Base-by-base conservation (phyloP, 2,329 filamentous ascomycete genomes). In the Chrysoporthe cubensis region DNA sequence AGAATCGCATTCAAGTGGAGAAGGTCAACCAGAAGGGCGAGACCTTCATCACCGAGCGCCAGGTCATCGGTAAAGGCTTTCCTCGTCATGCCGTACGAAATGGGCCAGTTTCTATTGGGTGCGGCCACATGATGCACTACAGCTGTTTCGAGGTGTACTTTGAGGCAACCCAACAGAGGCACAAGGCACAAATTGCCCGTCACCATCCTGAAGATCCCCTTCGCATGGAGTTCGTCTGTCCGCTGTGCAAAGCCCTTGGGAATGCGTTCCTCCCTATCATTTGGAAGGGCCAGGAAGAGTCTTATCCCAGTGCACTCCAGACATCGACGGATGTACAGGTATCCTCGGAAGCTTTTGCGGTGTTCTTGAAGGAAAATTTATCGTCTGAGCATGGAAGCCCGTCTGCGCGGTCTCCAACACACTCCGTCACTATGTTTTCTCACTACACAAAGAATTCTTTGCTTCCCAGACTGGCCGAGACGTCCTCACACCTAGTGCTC, bases 51-150 rank as follows among this genome's bases (percentile, higher is more conserved):
- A 87, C 88, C 4, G 93, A 96, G 77, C 88, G 91, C 61, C 91
- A 97, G 78, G 90, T 90, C 6, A 87, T 99, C 60, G 94, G 95
- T 43, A 96, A 94, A 78, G 96, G 96, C 0, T 99, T 97, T 75
- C 91, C 93, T 2, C 84, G 89, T 7, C 83, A 85, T 11, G 84
- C 88, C 52, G 88, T 88, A 44, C 84, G 86, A 40, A 83, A 87
- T 21, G 96, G 94, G 0, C 92, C 95, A 0, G 91, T 98, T 1
- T 92, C 94, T 13, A 92, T 92, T 46, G 93, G 95, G 11, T 99
- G 96, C 78, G 96, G 96, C 2, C 96, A 99, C 78, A 96, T 99
- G 75, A 99, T 99, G 96, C 96, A 99, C 78, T 98, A 92, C 77
- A 89, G 88, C 72, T 99, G 96, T 80, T 99, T 99, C 76, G 94